These are phyloP conservation scores for Ophiostoma ulmi DNA, from an alignment of 2,329 filamentous ascomycete species.

Conservation along the genomic window DNA sequence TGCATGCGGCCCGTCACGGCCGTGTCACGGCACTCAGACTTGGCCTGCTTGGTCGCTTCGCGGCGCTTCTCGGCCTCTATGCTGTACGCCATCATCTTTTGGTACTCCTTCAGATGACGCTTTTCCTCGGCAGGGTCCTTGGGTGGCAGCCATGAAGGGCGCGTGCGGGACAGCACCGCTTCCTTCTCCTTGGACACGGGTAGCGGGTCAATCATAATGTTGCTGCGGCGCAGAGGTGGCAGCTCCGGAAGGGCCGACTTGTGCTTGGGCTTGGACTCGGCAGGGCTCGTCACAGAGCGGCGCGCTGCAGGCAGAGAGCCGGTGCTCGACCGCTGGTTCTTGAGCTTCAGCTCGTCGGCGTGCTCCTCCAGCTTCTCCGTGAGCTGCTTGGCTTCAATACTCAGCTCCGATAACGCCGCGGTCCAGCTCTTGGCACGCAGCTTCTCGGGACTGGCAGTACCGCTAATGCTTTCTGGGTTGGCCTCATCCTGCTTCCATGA, in stretches of 20 bases:
- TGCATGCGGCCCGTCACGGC: constrained; percentile 51
- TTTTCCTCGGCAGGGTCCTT: constrained; percentile 89
- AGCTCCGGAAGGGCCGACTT: constrained; percentile 65
- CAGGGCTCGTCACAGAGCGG: constrained; percentile 31
- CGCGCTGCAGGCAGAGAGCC: constrained; percentile 37
- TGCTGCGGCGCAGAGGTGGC: constrained; percentile 64
- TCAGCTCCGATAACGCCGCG: constrained; percentile 62
- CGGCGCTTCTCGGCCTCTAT: constrained; percentile 55
- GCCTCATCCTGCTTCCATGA: constrained; percentile 47
- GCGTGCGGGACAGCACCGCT: constrained; percentile 71
- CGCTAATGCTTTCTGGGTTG: constrained; percentile 30
- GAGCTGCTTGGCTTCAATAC: constrained; percentile 65
- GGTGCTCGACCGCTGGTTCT: constrained; percentile 37
- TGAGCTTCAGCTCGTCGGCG: constrained; percentile 57
- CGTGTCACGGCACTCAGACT: constrained; percentile 51
- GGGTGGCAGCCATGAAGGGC: constrained; percentile 78
- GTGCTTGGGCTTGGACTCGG: constrained; percentile 49
- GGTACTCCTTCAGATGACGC: constrained; percentile 78
- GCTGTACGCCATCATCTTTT: constrained; percentile 70
- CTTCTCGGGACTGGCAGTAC: constrained; percentile 42
- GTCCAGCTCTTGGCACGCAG: constrained; percentile 69
- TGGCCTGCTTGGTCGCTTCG: constrained; percentile 49
- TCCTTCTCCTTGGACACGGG: constrained; percentile 84
- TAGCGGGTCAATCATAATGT: constrained; percentile 78
- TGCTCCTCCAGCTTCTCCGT: constrained; percentile 79